These are phyloP conservation scores for Raphanus hybrid DNA, from an alignment of 441 rosid species.

Conservation along the genomic window DNA sequence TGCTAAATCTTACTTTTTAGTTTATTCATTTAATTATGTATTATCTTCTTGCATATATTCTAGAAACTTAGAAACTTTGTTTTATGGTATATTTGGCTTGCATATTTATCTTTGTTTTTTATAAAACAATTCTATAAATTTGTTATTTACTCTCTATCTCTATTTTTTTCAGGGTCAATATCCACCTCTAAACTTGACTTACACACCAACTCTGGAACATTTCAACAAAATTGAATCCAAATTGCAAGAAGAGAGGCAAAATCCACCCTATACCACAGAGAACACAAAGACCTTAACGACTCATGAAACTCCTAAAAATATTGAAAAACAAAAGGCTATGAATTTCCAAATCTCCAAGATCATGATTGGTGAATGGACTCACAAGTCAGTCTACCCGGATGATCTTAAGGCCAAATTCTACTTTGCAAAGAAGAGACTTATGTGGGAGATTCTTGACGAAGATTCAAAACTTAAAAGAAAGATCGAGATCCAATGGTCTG, in stretches of 20 bases:
- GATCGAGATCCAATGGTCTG: conserved; percentile 27
- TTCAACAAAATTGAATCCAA: neutral
- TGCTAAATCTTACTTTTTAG: neutral
- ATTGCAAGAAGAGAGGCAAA: neutral
- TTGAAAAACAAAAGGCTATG: conserved; percentile 25
- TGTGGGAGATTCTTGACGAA: conserved; percentile 33
- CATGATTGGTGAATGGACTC: conserved; percentile 24
- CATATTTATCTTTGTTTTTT: neutral
- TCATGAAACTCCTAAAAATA: neutral
- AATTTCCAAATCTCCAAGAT: conserved; percentile 13
- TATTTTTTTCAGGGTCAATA: neutral
- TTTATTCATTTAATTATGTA: neutral
- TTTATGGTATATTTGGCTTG: neutral
- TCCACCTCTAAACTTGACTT: conserved; percentile 5
- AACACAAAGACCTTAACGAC: neutral
- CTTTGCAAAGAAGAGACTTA: conserved; percentile 28
- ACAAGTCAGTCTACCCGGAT: neutral
- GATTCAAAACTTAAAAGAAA: conserved; percentile 10
- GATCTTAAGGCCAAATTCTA: conserved; percentile 34
- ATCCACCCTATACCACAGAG: neutral
- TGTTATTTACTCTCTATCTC: neutral
- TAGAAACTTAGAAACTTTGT: neutral
- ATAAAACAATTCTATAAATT: neutral
- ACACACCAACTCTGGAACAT: neutral
- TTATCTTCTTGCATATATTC: neutral